Base-by-base conservation (phyloP, 805 yeast species). In the Saccharomycopsis sp. region DNA sequence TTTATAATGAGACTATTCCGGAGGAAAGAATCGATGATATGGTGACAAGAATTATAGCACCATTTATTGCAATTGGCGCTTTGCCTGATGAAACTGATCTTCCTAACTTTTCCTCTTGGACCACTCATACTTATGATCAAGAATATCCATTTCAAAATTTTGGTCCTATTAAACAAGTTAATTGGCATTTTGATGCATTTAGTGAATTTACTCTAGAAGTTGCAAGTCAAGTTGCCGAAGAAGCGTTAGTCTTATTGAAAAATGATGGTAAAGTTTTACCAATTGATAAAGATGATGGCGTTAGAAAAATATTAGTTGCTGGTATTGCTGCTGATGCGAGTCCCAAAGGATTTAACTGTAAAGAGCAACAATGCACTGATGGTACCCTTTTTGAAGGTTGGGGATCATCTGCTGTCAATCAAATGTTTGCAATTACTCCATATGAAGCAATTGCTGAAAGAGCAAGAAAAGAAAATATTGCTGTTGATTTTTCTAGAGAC, bases 321-420 rank as follows among this genome's bases (percentile, higher is more conserved):
- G 81, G 81, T 0, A 47, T 61, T 4, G 77, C 72, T 2, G 79
- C 79, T 2, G 69, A 68, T 2, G 57, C 66, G 1, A 71, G 66
- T 46, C 63, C 72, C 0, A 57, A 62, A 33, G 82, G 81, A 0
- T 64, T 70, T 47, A 71, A 68, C 48, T 68, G 74, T 41, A 66
- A 62, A 43, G 79, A 74, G 51, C 73, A 69, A 51, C 64, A 62
- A 35, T 66, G 74, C 45, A 61, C 62, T 9, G 65, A 69, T 42
- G 84, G 83, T 2, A 67, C 72, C 1, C 51, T 76, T 31, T 69
- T 72, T 26, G 63, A 70, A 23, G 82, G 82, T 12, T 73, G 82
- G 77, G 84, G 83, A 0, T 75, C 82, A 3, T 75, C 79, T 1
- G 63, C 76, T 9, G 77, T 69, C 13, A 68, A 64, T 47, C 67